Percentiles rank a stretch among this genome's conserved stretches.
phyloP scores from a whole-genome alignment of 2,329 filamentous ascomycete genomes.

The Cephalotrichum gorgonifer region DNA sequence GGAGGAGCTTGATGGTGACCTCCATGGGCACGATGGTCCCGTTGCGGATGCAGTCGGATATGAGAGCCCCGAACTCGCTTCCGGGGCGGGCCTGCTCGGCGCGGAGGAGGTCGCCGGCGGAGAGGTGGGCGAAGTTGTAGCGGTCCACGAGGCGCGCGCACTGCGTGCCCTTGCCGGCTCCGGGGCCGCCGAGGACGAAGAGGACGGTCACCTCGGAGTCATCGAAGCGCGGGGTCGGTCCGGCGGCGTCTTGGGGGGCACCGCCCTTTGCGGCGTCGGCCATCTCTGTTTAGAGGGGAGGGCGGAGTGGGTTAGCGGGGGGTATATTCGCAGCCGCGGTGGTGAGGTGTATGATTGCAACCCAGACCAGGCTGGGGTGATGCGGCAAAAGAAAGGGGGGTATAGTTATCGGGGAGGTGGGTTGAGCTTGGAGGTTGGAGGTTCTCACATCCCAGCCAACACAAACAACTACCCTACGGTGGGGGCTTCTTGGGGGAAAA shows the following conservation, averaged over 20 bases:
- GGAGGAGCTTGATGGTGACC: constrained; percentile 84
- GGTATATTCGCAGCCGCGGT: neutral
- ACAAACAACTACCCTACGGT: neutral
- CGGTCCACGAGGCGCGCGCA: constrained; percentile 78
- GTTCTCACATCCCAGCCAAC: neutral
- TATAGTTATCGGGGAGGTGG: neutral
- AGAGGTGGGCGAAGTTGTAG: constrained; percentile 88
- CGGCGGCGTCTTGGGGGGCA: neutral
- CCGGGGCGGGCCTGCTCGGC: constrained; percentile 84
- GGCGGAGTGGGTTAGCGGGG: constrained; percentile 13
- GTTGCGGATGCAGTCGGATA: constrained; percentile 87
- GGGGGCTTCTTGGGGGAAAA: neutral
- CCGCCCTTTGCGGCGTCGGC: neutral
- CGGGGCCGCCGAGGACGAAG: constrained; percentile 92
- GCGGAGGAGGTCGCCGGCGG: constrained; percentile 84
- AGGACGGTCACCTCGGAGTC: constrained; percentile 74
- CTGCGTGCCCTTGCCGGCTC: constrained; percentile 93
- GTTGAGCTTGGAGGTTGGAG: neutral
- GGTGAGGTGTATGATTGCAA: no score
- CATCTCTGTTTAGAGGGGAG: constrained; percentile 1
- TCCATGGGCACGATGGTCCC: constrained; percentile 98
- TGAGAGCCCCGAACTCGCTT: constrained; percentile 83
- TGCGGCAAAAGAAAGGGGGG: neutral
- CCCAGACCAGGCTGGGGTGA: no score
- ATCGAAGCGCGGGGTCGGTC: constrained; percentile 57